phyloP scores from a whole-genome alignment of 1,284 basidiomycete species.

The Cutaneotrichosporon mucoides region DNA sequence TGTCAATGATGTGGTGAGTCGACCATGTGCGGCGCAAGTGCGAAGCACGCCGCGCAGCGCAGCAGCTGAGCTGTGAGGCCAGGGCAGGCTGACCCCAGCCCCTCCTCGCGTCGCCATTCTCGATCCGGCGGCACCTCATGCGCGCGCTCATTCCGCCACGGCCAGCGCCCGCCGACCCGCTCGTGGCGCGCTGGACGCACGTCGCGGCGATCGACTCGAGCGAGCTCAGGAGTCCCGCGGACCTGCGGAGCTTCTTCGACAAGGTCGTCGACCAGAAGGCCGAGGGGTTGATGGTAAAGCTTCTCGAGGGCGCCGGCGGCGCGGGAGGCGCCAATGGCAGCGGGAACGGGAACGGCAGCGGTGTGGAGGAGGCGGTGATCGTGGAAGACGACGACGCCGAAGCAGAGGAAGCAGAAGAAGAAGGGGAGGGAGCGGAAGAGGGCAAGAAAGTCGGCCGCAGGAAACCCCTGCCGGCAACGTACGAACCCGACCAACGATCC shows the following conservation, averaged over 20 bases:
- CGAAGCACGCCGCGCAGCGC: too few species aligned
- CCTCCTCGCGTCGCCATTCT: conserved; percentile 67
- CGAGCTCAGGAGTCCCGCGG: conserved; percentile 49
- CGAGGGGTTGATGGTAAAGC: conserved; percentile 93
- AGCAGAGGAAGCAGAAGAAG: conserved; percentile 29
- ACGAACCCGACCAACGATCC: conserved; percentile 66
- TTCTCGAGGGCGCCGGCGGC: conserved; percentile 51
- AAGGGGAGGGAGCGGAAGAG: conserved; percentile 53
- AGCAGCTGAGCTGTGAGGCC: too few species aligned
- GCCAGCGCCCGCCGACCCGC: conserved; percentile 52
- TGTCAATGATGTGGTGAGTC: conserved; percentile 80
- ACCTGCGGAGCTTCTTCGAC: conserved; percentile 73
- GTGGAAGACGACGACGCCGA: conserved; percentile 24
- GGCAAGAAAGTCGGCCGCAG: conserved; percentile 43
- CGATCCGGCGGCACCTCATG: conserved; percentile 65
- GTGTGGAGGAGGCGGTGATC: conserved; percentile 29
- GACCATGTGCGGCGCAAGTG: not conserved
- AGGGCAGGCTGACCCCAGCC: conserved; percentile 54
- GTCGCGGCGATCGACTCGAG: conserved; percentile 70
- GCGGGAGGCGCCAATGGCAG: conserved; percentile 29
- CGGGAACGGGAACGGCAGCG: too few species aligned
- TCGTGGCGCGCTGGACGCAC: conserved; percentile 65
- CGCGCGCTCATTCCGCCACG: conserved; percentile 58
- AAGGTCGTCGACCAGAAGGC: conserved; percentile 73
- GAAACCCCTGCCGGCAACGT: conserved; percentile 78